These are phyloP conservation scores for Globisporangium radiosum DNA, from an alignment of 352 stramenopile species.

Conservation along the genomic window DNA sequence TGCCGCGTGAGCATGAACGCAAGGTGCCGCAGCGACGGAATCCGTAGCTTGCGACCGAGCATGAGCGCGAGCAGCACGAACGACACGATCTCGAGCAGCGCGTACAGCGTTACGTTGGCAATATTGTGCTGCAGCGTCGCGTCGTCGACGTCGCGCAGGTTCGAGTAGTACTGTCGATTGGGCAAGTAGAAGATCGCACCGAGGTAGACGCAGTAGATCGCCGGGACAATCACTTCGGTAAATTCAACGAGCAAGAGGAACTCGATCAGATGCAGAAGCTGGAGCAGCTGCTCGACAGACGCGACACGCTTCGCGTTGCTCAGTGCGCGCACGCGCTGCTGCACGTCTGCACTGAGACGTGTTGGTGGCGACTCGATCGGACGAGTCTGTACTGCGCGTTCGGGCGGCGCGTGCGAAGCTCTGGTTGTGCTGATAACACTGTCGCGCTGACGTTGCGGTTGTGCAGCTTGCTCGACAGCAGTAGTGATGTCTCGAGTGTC, in stretches of 20 bases:
- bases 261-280: constrained; percentile 5
- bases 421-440: too few species aligned
- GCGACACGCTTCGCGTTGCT: too few species aligned
- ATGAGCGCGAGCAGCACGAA: constrained; percentile 22
- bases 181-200: not conserved
- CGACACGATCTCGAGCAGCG: constrained; percentile 25
- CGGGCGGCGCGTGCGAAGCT: too few species aligned
- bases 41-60: constrained; percentile 12
- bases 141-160: not conserved
- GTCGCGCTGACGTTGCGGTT: too few species aligned
- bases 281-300: not conserved
- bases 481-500: too few species aligned
- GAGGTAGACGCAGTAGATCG: constrained; percentile 9
- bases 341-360: too few species aligned
- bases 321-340: not conserved
- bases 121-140: not conserved
- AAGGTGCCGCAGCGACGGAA: constrained; percentile 21
- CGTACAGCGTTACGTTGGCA: constrained; percentile 23
- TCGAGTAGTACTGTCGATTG: constrained; percentile 1
- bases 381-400: too few species aligned
- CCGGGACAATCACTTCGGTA: constrained; percentile 9
- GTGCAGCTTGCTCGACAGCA: too few species aligned
- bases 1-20: constrained; percentile 29
- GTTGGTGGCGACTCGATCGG: too few species aligned
- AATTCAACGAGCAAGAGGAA: constrained; percentile 14